Percentiles rank a stretch among this genome's conserved stretches.
Evolutionary conservation across 140 eudicot species (phyloP).

Genomic region (Oenanthe javanica): DNA sequence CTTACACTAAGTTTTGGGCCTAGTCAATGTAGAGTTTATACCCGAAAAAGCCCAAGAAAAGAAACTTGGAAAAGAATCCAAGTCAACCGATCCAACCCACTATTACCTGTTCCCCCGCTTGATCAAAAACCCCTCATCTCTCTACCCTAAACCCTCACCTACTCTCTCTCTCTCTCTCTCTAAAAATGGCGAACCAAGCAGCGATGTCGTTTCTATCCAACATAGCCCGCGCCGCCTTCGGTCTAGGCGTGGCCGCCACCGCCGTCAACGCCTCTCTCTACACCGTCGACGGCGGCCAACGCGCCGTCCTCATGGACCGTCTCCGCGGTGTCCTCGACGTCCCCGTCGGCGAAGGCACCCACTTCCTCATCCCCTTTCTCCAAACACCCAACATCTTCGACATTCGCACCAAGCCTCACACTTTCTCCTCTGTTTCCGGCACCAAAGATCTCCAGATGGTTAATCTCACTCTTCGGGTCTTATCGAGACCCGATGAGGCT

Average conservation of each 20-base stretch:
- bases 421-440: slow-evolving; percentile 44
- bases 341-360: slow-evolving; percentile 48
- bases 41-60: too few relatives aligned
- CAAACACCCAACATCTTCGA: slow-evolving; percentile 52
- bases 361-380: slow-evolving; percentile 43
- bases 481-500: slow-evolving; percentile 42
- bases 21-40: too few relatives aligned
- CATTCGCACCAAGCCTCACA: slow-evolving; percentile 49
- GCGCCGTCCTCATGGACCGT: slow-evolving; percentile 56
- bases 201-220: slow-evolving; percentile 2
- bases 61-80: too few relatives aligned
- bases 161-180: too few relatives aligned
- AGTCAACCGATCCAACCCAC: too few relatives aligned
- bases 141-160: too few relatives aligned
- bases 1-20: too few relatives aligned
- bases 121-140: too few relatives aligned
- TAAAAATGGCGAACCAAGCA: too few relatives aligned
- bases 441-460: slow-evolving; percentile 63
- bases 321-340: slow-evolving; percentile 38
- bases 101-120: too few relatives aligned
- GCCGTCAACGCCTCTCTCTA: slow-evolving; percentile 42
- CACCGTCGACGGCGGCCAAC: slow-evolving; percentile 65
- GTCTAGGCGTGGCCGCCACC: slow-evolving; percentile 15
- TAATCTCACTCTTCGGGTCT: slow-evolving; percentile 52
- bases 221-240: slow-evolving; percentile 15